Conservation (phyloP, 2,329 filamentous ascomycete genomes). For the Xylariaceae sp. region DNA sequence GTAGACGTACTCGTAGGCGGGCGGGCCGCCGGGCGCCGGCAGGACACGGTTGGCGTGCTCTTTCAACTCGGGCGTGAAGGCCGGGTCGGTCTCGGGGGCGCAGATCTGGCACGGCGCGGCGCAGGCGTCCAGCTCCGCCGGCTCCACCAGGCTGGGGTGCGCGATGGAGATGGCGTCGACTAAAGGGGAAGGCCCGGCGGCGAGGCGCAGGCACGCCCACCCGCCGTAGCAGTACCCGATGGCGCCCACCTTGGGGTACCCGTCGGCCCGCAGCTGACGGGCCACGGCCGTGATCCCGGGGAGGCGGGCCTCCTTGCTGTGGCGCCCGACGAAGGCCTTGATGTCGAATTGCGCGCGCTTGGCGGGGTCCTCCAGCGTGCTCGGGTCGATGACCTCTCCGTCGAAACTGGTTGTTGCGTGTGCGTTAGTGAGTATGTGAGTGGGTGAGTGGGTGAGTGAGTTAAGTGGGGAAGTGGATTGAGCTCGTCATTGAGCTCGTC, state of each 20-base stretch:
- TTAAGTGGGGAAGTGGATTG: no score
- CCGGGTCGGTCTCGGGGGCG: slow-evolving; percentile 31
- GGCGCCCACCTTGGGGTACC: slow-evolving; percentile 31
- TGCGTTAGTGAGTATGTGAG: no score
- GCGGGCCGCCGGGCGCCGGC: slow-evolving; percentile 24
- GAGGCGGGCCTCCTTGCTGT: slow-evolving; percentile 16
- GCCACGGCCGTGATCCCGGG: slow-evolving; percentile 29
- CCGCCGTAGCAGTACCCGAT: slow-evolving; percentile 40
- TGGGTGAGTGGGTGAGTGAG: no score
- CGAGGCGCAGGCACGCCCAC: slow-evolving; percentile 38
- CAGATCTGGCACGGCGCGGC: slow-evolving; percentile 37
- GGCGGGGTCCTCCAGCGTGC: background rate
- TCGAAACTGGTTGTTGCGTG: no score
- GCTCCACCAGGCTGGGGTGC: slow-evolving; percentile 33
- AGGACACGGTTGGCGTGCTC: slow-evolving; percentile 31
- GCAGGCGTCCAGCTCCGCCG: slow-evolving; percentile 35
- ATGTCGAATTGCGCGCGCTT: no score
- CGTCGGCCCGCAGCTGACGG: slow-evolving; percentile 21
- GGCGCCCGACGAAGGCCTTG: no score
- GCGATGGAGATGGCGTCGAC: slow-evolving; percentile 35
- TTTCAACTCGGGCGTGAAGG: slow-evolving; percentile 40
- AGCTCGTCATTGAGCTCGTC: no score
- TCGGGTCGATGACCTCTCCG: background rate
- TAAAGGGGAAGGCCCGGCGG: slow-evolving; percentile 25
- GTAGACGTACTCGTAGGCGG: slow-evolving; percentile 40